Percentiles rank a stretch among this genome's conserved stretches.
These are phyloP conservation scores for Curvularia lunata DNA, from an alignment of 2,329 filamentous ascomycete genomes.

Conservation along the genomic window DNA sequence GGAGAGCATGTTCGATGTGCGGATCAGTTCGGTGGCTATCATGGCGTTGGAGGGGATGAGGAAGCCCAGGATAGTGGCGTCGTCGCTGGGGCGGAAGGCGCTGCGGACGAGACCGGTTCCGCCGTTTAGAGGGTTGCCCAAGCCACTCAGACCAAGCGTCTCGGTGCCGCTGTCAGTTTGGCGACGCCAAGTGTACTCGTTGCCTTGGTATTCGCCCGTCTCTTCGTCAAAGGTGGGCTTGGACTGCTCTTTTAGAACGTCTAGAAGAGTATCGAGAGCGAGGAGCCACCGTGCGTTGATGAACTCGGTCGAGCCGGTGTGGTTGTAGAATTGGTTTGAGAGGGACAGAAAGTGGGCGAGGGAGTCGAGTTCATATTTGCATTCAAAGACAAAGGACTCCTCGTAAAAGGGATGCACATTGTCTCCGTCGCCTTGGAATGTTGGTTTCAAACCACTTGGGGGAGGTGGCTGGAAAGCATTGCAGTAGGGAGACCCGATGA, in stretches of 20 bases:
- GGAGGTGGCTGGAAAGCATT: slow-evolving; percentile 97
- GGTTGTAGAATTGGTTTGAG: slow-evolving; percentile 82
- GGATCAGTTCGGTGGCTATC: slow-evolving; percentile 87
- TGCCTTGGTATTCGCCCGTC: slow-evolving; percentile 68
- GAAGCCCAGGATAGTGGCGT: slow-evolving; percentile 91
- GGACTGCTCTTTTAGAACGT: slow-evolving; percentile 79
- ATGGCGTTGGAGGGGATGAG: slow-evolving; percentile 96
- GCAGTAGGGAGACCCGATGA: slow-evolving; percentile 94
- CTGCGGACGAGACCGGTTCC: slow-evolving; percentile 87
- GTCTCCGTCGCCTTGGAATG: slow-evolving; percentile 82
- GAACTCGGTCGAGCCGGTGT: slow-evolving; percentile 79
- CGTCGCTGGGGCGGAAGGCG: slow-evolving; percentile 93
- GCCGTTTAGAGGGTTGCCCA: slow-evolving; percentile 88
- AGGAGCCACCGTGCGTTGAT: slow-evolving; percentile 77
- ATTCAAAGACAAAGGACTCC: slow-evolving; percentile 86
- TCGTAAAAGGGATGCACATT: slow-evolving; percentile 86
- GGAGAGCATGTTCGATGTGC: slow-evolving; percentile 73
- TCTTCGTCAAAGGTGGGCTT: slow-evolving; percentile 77
- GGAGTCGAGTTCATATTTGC: slow-evolving; percentile 98
- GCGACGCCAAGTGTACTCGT: slow-evolving; percentile 88
- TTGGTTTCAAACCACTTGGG: slow-evolving; percentile 74
- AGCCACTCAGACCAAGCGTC: slow-evolving; percentile 79
- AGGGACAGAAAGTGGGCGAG: slow-evolving; percentile 89
- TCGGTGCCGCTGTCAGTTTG: slow-evolving; percentile 83
- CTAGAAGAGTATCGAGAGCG: slow-evolving; percentile 76